Conservation (phyloP, 2,329 filamentous ascomycete genomes). For the Hypoxylon sp. region DNA sequence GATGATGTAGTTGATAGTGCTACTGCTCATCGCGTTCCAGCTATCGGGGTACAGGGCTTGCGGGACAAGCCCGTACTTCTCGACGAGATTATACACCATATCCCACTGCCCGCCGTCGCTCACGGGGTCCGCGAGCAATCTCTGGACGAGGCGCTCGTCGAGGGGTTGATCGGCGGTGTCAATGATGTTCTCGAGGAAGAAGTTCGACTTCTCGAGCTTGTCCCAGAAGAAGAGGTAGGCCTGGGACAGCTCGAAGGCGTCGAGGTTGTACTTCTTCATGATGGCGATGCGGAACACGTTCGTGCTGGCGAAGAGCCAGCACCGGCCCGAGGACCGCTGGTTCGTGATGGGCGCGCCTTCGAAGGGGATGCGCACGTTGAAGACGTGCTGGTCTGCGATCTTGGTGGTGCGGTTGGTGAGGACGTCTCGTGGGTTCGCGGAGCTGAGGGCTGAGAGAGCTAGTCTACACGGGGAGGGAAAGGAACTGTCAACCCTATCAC, state of each 20-base stretch:
- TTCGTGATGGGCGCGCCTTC: constrained; percentile 89
- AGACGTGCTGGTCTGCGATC: constrained; percentile 81
- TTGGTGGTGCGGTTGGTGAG: constrained; percentile 74
- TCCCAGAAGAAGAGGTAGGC: constrained; percentile 94
- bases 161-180: constrained; percentile 79
- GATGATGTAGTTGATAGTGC: constrained; percentile 78
- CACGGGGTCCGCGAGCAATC: constrained; percentile 76
- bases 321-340: constrained; percentile 84
- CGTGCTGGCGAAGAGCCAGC: constrained; percentile 94
- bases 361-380: constrained; percentile 85
- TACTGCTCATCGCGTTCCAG: constrained; percentile 81
- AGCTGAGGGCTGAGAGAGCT: constrained; percentile 79
- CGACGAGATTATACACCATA: constrained; percentile 88
- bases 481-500: constrained; percentile 13
- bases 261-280: constrained; percentile 85
- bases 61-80: constrained; percentile 91
- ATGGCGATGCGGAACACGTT: constrained; percentile 92
- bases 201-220: constrained; percentile 93
- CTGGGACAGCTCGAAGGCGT: constrained; percentile 87
- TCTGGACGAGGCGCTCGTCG: constrained; percentile 80
- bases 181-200: constrained; percentile 87
- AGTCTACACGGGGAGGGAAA: constrained; percentile 65
- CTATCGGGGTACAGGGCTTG: constrained; percentile 85
- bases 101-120: constrained; percentile 92
- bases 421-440: constrained; percentile 75